phyloP scores from a whole-genome alignment of 2,329 filamentous ascomycete genomes.

The Didymella exigua region DNA sequence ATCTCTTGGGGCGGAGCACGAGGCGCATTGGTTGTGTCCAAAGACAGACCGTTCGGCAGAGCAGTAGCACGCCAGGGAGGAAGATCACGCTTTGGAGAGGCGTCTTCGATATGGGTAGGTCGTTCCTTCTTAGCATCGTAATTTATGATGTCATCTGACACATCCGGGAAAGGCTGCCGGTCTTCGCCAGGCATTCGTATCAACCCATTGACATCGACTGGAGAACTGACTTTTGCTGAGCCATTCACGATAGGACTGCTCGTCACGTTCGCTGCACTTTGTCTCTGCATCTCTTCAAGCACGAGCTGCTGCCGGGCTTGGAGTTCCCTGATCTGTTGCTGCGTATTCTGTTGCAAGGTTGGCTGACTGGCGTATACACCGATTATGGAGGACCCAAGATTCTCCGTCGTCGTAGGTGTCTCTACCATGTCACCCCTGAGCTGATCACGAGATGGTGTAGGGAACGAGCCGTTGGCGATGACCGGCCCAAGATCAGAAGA shows the following conservation, averaged over 20 bases:
- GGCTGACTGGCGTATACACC: constrained; percentile 34
- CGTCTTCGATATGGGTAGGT: constrained; percentile 31
- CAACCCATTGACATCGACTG: constrained; percentile 29
- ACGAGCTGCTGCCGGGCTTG: constrained; percentile 41
- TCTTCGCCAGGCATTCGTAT: constrained; percentile 31
- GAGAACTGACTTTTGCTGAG: constrained; percentile 24
- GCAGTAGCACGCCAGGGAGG: constrained; percentile 38
- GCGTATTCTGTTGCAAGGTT: constrained; percentile 34
- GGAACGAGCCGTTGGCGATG: constrained; percentile 50
- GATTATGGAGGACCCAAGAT: constrained; percentile 18
- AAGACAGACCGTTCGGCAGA: constrained; percentile 39
- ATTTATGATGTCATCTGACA: constrained; percentile 38
- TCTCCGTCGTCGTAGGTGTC: constrained; percentile 25
- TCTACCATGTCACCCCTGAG: constrained; percentile 36
- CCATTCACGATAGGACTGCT: constrained; percentile 35
- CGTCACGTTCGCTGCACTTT: constrained; percentile 31
- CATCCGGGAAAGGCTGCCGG: constrained; percentile 33
- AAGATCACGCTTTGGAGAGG: constrained; percentile 39
- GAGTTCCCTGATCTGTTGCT: constrained; percentile 34
- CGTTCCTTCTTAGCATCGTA: constrained; percentile 34
- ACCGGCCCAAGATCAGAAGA: constrained; percentile 42
- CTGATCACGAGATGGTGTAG: constrained; percentile 36
- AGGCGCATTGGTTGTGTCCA: constrained; percentile 55
- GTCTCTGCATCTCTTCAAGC: constrained; percentile 42
- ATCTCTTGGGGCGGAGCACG: constrained; percentile 43